phyloP scores from a whole-genome alignment of 2,329 filamentous ascomycete genomes.

The Calonectria pseudoreteaudii region DNA sequence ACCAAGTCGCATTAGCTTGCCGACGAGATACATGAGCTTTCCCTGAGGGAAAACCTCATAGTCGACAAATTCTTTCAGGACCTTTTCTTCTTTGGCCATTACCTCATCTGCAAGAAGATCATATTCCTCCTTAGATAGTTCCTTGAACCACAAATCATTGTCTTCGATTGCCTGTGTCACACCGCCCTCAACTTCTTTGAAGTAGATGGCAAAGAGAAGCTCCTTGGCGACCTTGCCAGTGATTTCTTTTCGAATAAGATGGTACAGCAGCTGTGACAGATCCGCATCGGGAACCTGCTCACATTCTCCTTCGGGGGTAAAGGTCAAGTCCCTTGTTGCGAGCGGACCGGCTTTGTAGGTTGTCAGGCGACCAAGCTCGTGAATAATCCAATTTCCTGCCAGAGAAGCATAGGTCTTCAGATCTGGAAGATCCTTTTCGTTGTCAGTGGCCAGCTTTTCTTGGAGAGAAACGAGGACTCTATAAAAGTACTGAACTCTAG shows the following conservation, averaged over 20 bases:
- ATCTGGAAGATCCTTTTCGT: conserved; percentile 34
- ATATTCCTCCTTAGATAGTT: conserved; percentile 63
- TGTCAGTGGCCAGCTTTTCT: conserved; percentile 40
- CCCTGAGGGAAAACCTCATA: conserved; percentile 64
- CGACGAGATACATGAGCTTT: conserved; percentile 71
- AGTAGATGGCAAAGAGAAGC: conserved; percentile 64
- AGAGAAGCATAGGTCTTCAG: conserved; percentile 57
- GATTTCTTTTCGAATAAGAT: conserved; percentile 62
- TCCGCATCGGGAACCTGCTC: conserved; percentile 57
- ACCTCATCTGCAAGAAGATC: conserved; percentile 57
- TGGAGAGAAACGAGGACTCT: conserved; percentile 67
- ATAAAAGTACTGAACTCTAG: conserved; percentile 85
- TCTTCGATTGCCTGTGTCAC: conserved; percentile 59
- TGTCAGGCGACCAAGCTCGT: conserved; percentile 78
- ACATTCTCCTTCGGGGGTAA: conserved; percentile 61
- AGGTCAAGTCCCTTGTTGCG: conserved; percentile 48
- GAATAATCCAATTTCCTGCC: conserved; percentile 76
- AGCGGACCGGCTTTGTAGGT: conserved; percentile 58
- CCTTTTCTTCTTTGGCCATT: conserved; percentile 58
- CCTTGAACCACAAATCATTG: conserved; percentile 66
- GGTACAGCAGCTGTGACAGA: conserved; percentile 64
- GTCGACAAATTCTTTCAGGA: conserved; percentile 58
- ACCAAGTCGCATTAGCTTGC: conserved; percentile 68
- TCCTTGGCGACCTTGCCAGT: conserved; percentile 70
- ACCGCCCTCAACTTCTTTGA: conserved; percentile 57